These are phyloP conservation scores for Yamadazyma sp. DNA, from an alignment of 1,139 yeast genomes.

Conservation along the genomic window DNA sequence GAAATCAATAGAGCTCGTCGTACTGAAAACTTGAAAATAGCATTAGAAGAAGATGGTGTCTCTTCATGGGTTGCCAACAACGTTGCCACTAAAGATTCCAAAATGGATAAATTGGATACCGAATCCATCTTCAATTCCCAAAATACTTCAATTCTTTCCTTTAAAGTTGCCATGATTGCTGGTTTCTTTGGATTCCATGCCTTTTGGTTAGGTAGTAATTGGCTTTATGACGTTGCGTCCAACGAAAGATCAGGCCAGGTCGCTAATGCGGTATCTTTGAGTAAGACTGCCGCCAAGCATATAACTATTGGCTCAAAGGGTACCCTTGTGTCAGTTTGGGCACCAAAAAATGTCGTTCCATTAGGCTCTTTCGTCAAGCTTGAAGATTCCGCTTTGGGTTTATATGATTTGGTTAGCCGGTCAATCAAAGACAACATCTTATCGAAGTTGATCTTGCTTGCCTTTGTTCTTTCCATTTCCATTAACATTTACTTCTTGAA, in stretches of 20 bases:
- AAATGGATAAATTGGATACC: conserved; percentile 35
- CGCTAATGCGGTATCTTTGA: conserved; percentile 20
- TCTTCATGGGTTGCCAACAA: conserved; percentile 66
- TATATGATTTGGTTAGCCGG: conserved; percentile 58
- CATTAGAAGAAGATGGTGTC: conserved; percentile 92
- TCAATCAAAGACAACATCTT: conserved; percentile 84
- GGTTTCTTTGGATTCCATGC: conserved; percentile 73
- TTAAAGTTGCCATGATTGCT: conserved; percentile 66
- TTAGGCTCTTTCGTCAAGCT: conserved; percentile 59
- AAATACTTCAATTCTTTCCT: conserved; percentile 49
- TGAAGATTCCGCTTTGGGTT: conserved; percentile 60
- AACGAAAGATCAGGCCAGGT: conserved; percentile 12
- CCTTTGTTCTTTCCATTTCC: conserved; percentile 72
- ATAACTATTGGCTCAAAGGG: conserved; percentile 47
- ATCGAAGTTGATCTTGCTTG: conserved; percentile 73
- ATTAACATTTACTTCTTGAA: conserved; percentile 83
- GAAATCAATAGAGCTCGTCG: conserved; percentile 89
- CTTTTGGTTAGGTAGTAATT: conserved; percentile 71
- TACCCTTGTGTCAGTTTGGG: conserved; percentile 64
- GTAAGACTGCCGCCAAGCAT: conserved; percentile 41
- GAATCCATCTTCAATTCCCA: conserved; percentile 26
- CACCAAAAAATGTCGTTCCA: conserved; percentile 70
- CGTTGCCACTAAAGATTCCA: conserved; percentile 60
- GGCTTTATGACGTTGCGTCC: conserved; percentile 54
- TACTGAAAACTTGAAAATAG: conserved; percentile 75